These are phyloP conservation scores for Apiospora aurea DNA, from an alignment of 2,329 filamentous ascomycete species.

Conservation along the genomic window DNA sequence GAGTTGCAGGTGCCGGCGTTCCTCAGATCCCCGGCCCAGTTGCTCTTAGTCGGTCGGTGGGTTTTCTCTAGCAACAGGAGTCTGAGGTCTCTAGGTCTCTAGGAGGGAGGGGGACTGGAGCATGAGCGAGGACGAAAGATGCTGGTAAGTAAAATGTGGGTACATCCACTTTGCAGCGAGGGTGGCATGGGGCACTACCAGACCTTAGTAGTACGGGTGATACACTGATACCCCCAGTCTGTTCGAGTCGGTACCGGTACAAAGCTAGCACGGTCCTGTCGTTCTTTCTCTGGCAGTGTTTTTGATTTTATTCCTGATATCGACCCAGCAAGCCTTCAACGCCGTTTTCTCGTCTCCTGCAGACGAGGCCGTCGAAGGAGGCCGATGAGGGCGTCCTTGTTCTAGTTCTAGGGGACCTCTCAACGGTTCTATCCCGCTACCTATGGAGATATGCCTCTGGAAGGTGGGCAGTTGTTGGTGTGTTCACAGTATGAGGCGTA, in stretches of 20 bases:
- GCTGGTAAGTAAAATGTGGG: slow-evolving; percentile 11
- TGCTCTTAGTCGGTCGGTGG: slow-evolving; percentile 19
- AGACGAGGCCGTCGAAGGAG: not conserved
- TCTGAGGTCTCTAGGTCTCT: too few relatives aligned
- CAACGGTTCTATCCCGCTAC: slow-evolving; percentile 7
- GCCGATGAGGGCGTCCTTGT: not conserved
- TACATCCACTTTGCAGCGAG: slow-evolving; percentile 14
- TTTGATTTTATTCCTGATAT: not conserved
- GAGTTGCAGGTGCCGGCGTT: slow-evolving; percentile 22
- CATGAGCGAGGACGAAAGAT: slow-evolving; percentile 19
- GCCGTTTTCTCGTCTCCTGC: not conserved
- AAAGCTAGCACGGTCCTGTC: slow-evolving; percentile 20
- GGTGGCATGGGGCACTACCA: slow-evolving; percentile 17
- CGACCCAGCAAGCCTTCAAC: not conserved
- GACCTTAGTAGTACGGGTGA: slow-evolving; percentile 14
- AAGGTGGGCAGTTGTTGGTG: not conserved
- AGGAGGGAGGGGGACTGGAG: slow-evolving; percentile 20
- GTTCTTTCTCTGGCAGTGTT: slow-evolving; percentile 9
- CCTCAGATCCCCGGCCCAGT: slow-evolving; percentile 21
- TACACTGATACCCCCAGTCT: slow-evolving; percentile 21
- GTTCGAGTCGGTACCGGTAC: slow-evolving; percentile 17
- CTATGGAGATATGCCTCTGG: slow-evolving; percentile 10
- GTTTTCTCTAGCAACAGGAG: slow-evolving; percentile 4
- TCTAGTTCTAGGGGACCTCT: not conserved
- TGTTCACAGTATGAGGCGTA: slow-evolving; percentile 1